Conservation (phyloP, 73 alveolate species). For the Paramecium sexaurelia region DNA sequence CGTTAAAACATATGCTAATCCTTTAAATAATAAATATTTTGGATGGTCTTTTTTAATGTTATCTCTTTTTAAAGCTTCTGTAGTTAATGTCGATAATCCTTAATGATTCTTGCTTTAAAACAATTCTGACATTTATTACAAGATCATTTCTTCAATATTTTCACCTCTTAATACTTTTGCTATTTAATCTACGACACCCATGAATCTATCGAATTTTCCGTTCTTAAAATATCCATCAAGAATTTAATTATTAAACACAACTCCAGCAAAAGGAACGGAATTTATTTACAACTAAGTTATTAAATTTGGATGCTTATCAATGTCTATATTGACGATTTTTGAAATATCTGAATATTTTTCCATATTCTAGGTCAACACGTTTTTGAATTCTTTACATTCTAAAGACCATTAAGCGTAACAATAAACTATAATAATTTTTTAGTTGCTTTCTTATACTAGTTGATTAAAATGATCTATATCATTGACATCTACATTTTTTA, state of each 20-base stretch:
- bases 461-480: conserved; percentile 11
- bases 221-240: not conserved
- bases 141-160: not conserved
- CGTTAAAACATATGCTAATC: not conserved
- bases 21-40: not conserved
- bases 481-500: not conserved
- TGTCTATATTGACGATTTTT: not conserved
- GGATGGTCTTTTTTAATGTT: not conserved
- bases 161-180: conserved; percentile 27
- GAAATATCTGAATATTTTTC: conserved; percentile 10
- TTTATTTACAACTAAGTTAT: not conserved
- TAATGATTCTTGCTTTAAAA: not conserved
- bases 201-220: not conserved
- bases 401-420: conserved; percentile 20
- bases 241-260: not conserved
- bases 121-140: not conserved
- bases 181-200: not conserved
- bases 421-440: not conserved
- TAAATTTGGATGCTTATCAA: not conserved
- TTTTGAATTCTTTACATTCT: not conserved
- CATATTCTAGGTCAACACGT: not conserved
- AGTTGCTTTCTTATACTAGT: not conserved
- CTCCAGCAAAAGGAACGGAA: conserved; percentile 13
- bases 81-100: not conserved
- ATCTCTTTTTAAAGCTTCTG: not conserved